phyloP scores from a whole-genome alignment of 352 stramenopile genomes.

The Phytopythium sindhum region DNA sequence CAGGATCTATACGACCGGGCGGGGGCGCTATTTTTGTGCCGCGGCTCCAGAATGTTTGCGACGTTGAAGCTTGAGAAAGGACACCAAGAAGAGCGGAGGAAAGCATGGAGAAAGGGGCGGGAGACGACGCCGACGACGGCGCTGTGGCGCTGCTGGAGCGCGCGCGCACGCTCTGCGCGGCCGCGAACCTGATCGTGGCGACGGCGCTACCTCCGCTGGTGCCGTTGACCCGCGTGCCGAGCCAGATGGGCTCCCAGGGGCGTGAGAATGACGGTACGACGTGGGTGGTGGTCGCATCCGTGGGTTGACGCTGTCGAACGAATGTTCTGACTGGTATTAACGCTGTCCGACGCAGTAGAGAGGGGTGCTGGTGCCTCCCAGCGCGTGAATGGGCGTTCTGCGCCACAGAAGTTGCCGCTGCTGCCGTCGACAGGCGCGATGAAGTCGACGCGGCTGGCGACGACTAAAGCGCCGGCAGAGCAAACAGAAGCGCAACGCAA shows the following conservation, averaged over 20 bases:
- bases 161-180: constrained; percentile 34
- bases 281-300: too few relatives aligned
- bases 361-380: neutral
- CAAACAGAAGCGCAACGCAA: constrained; percentile 19
- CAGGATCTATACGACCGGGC: neutral
- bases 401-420: constrained; percentile 15
- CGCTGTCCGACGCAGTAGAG: neutral
- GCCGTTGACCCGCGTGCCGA: neutral
- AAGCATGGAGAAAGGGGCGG: constrained; percentile 15
- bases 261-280: neutral
- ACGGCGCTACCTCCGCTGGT: constrained; percentile 1
- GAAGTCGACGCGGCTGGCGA: neutral
- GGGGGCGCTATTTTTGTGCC: neutral
- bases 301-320: neutral
- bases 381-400: neutral
- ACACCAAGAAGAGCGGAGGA: neutral
- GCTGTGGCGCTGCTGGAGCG: constrained; percentile 40
- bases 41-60: neutral
- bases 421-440: constrained; percentile 8
- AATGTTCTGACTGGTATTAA: neutral
- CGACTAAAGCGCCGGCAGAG: neutral
- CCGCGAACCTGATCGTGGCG: constrained; percentile 11
- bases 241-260: neutral
- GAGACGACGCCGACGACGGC: neutral
- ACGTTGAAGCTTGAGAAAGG: constrained; percentile 2